A percentile compares a stretch with the other conserved stretches of the same genome.
phyloP scores from a whole-genome alignment of 2,329 filamentous ascomycete genomes.

The Aspergillus intermedius region DNA sequence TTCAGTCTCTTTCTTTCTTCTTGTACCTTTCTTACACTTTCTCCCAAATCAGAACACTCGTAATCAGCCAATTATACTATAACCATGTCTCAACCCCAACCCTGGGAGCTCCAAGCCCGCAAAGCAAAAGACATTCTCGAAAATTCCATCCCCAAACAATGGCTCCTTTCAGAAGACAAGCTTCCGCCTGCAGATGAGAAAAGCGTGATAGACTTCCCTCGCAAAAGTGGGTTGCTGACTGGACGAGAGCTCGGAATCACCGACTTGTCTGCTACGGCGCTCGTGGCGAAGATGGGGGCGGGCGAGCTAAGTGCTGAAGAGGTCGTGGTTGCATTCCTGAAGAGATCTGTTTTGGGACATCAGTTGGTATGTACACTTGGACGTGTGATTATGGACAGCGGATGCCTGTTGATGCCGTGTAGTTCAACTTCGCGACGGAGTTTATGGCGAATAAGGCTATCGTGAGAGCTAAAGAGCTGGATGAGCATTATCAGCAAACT shows the following conservation, averaged over 20 bases:
- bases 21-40: neutral
- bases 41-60: neutral
- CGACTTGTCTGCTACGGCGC: slow-evolving; percentile 31
- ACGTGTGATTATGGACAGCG: neutral
- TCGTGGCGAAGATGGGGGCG: slow-evolving; percentile 22
- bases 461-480: slow-evolving; percentile 25
- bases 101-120: slow-evolving; percentile 27
- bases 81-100: slow-evolving; percentile 14
- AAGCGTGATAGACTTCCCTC: slow-evolving; percentile 25
- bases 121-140: slow-evolving; percentile 28
- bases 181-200: slow-evolving; percentile 23
- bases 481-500: slow-evolving; percentile 23
- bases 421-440: slow-evolving; percentile 34
- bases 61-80: neutral
- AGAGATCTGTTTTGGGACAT: slow-evolving; percentile 27
- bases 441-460: slow-evolving; percentile 33
- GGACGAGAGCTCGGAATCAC: slow-evolving; percentile 48
- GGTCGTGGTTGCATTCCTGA: slow-evolving; percentile 27
- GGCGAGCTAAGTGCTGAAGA: slow-evolving; percentile 26
- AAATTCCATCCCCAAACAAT: slow-evolving; percentile 30
- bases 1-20: too few relatives aligned
- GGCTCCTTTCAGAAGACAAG: slow-evolving; percentile 23
- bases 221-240: slow-evolving; percentile 44
- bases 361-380: slow-evolving; percentile 19
- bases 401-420: neutral